Evolutionary conservation across 2,329 filamentous ascomycete genomes (phyloP), one percentile per base, ranked within the genome.

Genomic region (Paraphaeosphaeria sporulosa): DNA sequence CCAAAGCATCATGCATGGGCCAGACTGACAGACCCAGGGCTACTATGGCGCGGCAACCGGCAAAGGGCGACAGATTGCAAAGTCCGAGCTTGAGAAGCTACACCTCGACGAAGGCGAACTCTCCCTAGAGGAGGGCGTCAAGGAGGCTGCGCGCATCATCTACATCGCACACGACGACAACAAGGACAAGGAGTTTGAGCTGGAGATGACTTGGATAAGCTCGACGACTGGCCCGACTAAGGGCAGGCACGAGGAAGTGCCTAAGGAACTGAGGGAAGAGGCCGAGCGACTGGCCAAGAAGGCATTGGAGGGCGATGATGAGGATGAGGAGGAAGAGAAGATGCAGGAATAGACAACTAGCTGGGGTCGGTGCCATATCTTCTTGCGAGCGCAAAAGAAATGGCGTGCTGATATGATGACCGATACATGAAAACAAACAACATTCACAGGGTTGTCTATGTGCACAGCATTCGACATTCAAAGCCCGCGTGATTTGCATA

Each of bases 171-270:
- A 99, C 78, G 95, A 98, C 79, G 95, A 99, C 80, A 98, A 94
- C 85, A 98, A 98, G 84, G 95, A 98, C 82, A 99, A 99, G 85
- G 95, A 98, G 67, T 99, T 98, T 75, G 95, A 99, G 87, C 85
- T 99, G 61, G 95, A 99, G 84, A 96, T 99, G 93, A 96, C 92
- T 61, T 99, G 95, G 95, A 92, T 98, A 79, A 97, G 93, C 80
- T 87, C 86, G 55, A 80, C 89, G 50, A 87, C 91, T 67, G 94
- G 94, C 5, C 93, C 94, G 38, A 98, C 94, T 64, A 94, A 96
- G 83, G 95, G 95, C 64, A 88, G 90, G 72, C 95, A 99, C 77
- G 86, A 94, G 80, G 93, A 96, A 80, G 95, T 99, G 60, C 95
- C 95, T 59, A 94, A 92, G 84, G 91, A 93, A 68, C 80, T 99